Percentiles rank a stretch among this genome's conserved stretches.
These are phyloP conservation scores for Trichosporon coremiiforme DNA, from an alignment of 1,284 basidiomycete genomes.

Conservation along the genomic window DNA sequence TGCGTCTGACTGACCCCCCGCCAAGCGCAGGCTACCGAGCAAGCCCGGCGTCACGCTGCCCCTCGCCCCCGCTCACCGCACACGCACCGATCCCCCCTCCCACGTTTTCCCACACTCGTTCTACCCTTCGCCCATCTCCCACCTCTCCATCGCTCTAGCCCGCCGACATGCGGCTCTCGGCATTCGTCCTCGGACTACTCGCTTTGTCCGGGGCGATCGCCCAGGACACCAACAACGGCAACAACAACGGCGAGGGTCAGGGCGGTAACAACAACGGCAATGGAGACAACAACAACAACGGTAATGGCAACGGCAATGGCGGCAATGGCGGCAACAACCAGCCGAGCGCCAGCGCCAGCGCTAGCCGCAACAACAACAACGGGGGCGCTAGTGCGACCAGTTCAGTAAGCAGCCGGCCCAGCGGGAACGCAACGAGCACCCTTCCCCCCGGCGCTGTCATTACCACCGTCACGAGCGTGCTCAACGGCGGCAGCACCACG, in stretches of 20 bases:
- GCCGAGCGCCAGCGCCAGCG: background rate
- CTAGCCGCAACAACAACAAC: constrained; percentile 15
- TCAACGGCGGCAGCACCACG: constrained; percentile 34
- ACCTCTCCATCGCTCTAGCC: background rate
- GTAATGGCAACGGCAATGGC: background rate
- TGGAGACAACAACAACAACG: background rate
- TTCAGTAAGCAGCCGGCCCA: background rate
- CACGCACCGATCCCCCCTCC: background rate
- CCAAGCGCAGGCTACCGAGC: no score
- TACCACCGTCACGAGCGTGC: constrained; percentile 46
- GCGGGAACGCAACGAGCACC: constrained; percentile 6
- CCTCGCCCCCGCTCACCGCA: background rate
- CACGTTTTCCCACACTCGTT: background rate
- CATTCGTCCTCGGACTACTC: constrained; percentile 20
- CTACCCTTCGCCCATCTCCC: constrained; percentile 4
- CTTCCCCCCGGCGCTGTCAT: constrained; percentile 16
- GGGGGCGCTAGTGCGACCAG: constrained; percentile 20
- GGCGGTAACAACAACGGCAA: constrained; percentile 9
- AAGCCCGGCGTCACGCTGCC: background rate
- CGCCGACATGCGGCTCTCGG: constrained; percentile 22
- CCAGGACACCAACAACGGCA: constrained; percentile 21
- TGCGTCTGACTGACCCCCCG: background rate
- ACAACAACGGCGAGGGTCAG: background rate
- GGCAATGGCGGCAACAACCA: constrained; percentile 10
- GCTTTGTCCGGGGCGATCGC: constrained; percentile 16